Evolutionary conservation across 345 rosid species (phyloP), one percentile per base, ranked within the genome.

Genomic region (Raphanus raphanistrum): DNA sequence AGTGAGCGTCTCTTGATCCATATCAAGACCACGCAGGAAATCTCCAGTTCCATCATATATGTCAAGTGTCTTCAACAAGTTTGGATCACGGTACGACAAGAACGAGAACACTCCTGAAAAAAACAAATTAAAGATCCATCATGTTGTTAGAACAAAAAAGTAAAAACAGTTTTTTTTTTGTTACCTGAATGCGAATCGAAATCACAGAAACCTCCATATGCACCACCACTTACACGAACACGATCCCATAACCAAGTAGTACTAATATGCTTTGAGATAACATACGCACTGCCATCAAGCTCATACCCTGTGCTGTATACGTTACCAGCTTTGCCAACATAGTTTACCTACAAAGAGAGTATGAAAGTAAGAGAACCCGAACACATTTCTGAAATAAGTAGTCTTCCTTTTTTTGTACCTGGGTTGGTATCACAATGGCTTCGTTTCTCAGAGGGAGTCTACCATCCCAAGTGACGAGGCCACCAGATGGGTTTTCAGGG

Each of bases 231-330:
- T 38, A 94, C 97, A 70, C 98, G 92, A 68, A 92, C 96, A 62
- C 96, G 91, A 71, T 95, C 97, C 99, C 99, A 95, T 87, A 95
- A 82, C 99, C 99, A 95, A 57, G 98, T 87, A 45, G 88, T 90
- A 74, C 92, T 91, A 66, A 95, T 91, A 79, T 90, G 74, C 77
- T 91, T 92, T 64, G 98, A 92, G 80, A 95, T 90, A 35, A 95
- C 98, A 82, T 95, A 91, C 26, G 97, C 88, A 84, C 98, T 95
- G 70, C 99, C 99, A 60, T 76, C 80, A 31, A 90, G 93, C 82
- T 89, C 79, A 81, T 95, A 95, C 32, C 97, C 98, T 0, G 88
- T 84, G 65, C 84, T 87, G 80, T 84, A 93, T 17, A 95, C 7
- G 75, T 95, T 93, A 43, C 88, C 97, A 10, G 98, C 98, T 78